A percentile compares a stretch with the other conserved stretches of the same genome.
phyloP scores from a whole-genome alignment of 139 green algal genomes.

The Chlorella sp. region DNA sequence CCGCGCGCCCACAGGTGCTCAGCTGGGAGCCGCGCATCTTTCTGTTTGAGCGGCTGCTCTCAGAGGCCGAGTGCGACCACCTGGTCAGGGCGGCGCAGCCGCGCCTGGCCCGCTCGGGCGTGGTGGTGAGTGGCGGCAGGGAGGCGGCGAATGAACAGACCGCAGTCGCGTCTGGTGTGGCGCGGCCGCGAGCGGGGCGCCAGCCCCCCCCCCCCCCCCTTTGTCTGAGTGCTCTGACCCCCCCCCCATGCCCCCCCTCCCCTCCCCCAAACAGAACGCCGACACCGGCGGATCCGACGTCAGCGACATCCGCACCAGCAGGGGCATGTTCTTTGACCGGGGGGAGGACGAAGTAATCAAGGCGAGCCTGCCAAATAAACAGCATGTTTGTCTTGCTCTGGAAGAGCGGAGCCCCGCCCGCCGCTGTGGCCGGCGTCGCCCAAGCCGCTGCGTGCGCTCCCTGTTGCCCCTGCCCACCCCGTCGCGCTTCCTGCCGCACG shows the following conservation, averaged over 20 bases:
- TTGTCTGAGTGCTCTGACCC: too few relatives aligned
- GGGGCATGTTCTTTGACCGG: constrained; percentile 51
- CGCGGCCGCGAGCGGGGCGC: too few relatives aligned
- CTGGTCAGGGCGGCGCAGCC: constrained; percentile 21
- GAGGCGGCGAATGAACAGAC: too few relatives aligned
- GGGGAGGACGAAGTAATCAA: constrained; percentile 51
- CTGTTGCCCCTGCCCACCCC: neutral
- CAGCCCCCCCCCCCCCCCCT: too few relatives aligned
- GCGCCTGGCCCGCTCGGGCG: constrained; percentile 31
- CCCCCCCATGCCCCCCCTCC: constrained; percentile 18
- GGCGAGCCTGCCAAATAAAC: too few relatives aligned
- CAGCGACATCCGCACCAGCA: constrained; percentile 42
- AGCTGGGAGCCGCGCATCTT: constrained; percentile 42
- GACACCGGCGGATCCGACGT: constrained; percentile 17
- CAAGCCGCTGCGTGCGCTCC: neutral
- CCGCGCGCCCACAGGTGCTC: too few relatives aligned
- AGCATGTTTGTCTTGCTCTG: too few relatives aligned
- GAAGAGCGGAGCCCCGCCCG: too few relatives aligned
- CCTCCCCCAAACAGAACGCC: constrained; percentile 28
- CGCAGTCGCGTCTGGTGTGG: constrained; percentile 25
- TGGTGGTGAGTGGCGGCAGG: too few relatives aligned
- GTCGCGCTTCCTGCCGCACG: constrained; percentile 1
- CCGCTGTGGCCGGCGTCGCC: too few relatives aligned
- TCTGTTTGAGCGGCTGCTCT: constrained; percentile 46
- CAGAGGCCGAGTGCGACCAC: constrained; percentile 35